These are phyloP conservation scores for Nevesoporus exiguus DNA, from an alignment of 768 basidiomycete genomes.

Conservation along the genomic window DNA sequence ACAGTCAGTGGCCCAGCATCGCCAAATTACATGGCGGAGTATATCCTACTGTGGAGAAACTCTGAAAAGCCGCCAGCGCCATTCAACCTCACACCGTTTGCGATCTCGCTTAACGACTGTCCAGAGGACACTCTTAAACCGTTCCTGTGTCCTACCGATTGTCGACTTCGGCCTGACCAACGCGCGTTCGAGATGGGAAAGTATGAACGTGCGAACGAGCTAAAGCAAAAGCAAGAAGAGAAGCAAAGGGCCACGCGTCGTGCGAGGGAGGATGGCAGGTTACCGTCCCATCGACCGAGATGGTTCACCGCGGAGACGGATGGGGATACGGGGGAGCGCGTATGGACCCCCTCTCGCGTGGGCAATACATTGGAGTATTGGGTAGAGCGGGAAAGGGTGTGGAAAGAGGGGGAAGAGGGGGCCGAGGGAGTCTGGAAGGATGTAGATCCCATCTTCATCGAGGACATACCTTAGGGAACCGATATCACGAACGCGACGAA, in stretches of 20 bases:
- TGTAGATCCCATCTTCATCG: conserved; percentile 82
- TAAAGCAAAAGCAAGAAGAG: conserved; percentile 82
- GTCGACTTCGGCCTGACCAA: conserved; percentile 88
- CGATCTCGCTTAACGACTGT: conserved; percentile 88
- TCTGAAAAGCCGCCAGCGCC: conserved; percentile 79
- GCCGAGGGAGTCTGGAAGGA: conserved; percentile 46
- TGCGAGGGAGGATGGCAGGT: conserved; percentile 68
- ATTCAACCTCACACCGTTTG: conserved; percentile 95
- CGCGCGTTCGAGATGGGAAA: conserved; percentile 88
- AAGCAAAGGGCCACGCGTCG: conserved; percentile 67
- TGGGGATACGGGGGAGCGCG: conserved; percentile 83
- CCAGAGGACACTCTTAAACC: conserved; percentile 64
- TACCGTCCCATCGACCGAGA: conserved; percentile 71
- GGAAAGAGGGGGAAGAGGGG: conserved; percentile 36
- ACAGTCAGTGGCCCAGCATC: conserved; percentile 45
- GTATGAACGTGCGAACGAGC: conserved; percentile 78
- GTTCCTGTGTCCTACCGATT: conserved; percentile 86
- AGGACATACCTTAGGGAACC: conserved; percentile 39
- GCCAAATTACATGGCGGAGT: conserved; percentile 54
- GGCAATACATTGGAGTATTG: conserved; percentile 73
- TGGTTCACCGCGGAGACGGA: conserved; percentile 88
- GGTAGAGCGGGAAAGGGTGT: conserved; percentile 69
- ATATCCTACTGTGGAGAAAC: conserved; percentile 90
- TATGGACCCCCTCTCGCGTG: conserved; percentile 70
- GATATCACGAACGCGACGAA: too few species aligned